These are phyloP conservation scores for Candolleomyces eurysporus DNA, from an alignment of 768 basidiomycete genomes.

Conservation along the genomic window DNA sequence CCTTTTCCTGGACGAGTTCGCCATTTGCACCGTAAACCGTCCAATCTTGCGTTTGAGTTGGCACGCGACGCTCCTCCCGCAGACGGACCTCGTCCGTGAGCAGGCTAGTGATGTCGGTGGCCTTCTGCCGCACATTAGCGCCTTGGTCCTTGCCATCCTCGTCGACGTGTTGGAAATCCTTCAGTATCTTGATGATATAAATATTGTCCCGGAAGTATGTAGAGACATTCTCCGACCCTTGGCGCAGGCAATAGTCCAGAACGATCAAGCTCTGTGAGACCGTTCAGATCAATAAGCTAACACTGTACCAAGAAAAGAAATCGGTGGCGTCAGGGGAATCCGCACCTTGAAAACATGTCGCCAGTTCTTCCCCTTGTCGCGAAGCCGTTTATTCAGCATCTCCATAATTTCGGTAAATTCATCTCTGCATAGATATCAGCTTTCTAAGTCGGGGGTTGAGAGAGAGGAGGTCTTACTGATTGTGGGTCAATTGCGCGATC, in stretches of 20 bases:
- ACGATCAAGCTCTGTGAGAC: conserved; percentile 75
- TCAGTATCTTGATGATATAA: conserved; percentile 97
- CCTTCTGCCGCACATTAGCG: conserved; percentile 94
- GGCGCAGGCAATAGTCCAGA: conserved; percentile 93
- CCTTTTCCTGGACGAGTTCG: conserved; percentile 28
- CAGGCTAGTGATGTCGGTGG: conserved; percentile 96
- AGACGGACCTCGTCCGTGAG: conserved; percentile 84
- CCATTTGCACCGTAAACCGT: conserved; percentile 69
- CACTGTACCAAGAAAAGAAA: too few relatives aligned
- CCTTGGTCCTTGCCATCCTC: conserved; percentile 97
- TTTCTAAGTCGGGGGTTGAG: too few relatives aligned
- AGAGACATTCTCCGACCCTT: conserved; percentile 97
- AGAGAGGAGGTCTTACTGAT: conserved; percentile 63
- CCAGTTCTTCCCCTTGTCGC: conserved; percentile 99
- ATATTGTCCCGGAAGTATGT: conserved; percentile 97
- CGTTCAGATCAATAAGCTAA: too few relatives aligned
- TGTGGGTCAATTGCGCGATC: conserved; percentile 93
- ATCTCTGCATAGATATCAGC: conserved; percentile 40
- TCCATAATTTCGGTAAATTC: conserved; percentile 99
- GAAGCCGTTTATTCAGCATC: conserved; percentile 97
- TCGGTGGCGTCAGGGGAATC: too few relatives aligned
- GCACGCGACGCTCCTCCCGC: conserved; percentile 76
- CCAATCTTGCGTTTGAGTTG: conserved; percentile 90
- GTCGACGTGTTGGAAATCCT: conserved; percentile 96
- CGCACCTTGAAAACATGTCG: conserved; percentile 95